Evolutionary conservation across 768 basidiomycete genomes (phyloP), one percentile per base, ranked within the genome.

Genomic region (Lactarius evosmus): DNA sequence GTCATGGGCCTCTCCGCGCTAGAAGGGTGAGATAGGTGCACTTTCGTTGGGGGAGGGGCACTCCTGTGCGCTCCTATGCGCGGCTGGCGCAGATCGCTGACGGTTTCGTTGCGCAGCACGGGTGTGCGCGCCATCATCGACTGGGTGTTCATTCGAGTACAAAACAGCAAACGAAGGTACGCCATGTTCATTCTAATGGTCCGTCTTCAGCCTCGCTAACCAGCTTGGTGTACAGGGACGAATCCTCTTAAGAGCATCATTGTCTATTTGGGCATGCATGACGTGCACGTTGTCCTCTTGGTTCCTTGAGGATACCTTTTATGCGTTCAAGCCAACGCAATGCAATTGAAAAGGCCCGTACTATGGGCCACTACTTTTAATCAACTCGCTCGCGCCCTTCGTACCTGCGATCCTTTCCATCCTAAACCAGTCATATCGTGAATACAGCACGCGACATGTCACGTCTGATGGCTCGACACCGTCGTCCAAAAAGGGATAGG

Each of bases 141-240:
- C 71, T 98, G 95, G 95, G 72, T 98, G 30, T 96, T 96, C 72
- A 85, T 95, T 60, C 83, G 95, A 0, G 95, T 97, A 5, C 93
- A 96, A 75, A 95, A 94, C 68, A 93, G 91, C 67, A 78, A 89
- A 53, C 74, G 76, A 67, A 83, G 85, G 88, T 86, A 54, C 60
- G 72, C 3, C 16, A 27, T 14, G 34, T 53, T 41, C 27, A 50
- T 22, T 36, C 17, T 38, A 19, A 30, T 29, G 33, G 9, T 0
- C 6, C 38, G 27, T 32, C 36, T 55, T 44, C 17, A 17, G 32
- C 6, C 25, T 6, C 7, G 17, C n/a, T 60, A 30, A 56, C 17
- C 16, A 1, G 53, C 12, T 25, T 27, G 29, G 17, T 56, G 32
- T 16, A 9, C 22, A 66, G 65, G 53, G 65, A 66, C 32, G 65